Percentiles rank a stretch among this genome's conserved stretches.
phyloP scores from a whole-genome alignment of 1,139 yeast species.

The Arxiozyma telluris region DNA sequence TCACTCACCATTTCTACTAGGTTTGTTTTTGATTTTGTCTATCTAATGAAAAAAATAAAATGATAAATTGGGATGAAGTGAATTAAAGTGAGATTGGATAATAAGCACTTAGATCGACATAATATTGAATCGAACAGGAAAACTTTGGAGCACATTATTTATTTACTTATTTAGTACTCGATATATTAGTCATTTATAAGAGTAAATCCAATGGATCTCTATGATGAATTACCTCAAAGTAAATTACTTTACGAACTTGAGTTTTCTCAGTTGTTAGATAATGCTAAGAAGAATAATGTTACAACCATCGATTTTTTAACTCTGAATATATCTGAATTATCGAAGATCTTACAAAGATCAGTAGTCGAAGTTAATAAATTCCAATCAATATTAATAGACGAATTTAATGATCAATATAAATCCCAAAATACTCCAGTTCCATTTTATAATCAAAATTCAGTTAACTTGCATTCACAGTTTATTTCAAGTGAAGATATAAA shows the following conservation, averaged over 20 bases:
- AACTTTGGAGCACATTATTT: background rate
- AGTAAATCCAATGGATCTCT: slow-evolving; percentile 31
- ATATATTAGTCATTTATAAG: background rate
- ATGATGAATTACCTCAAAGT: slow-evolving; percentile 33
- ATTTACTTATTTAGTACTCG: background rate
- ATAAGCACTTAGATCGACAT: background rate
- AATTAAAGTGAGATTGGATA: background rate
- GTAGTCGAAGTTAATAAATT: slow-evolving; percentile 41
- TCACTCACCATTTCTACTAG: background rate
- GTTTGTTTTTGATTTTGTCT: background rate
- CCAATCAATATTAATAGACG: slow-evolving; percentile 28
- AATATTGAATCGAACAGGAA: background rate
- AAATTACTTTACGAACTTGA: slow-evolving; percentile 26
- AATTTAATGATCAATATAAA: slow-evolving; percentile 18
- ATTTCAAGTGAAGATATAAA: background rate
- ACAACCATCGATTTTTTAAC: slow-evolving; percentile 38
- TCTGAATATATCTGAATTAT: slow-evolving; percentile 33
- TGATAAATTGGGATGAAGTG: background rate
- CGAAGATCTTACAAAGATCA: slow-evolving; percentile 41
- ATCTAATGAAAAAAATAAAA: too few species aligned
- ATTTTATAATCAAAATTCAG: background rate
- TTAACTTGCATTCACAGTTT: background rate
- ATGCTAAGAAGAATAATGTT: slow-evolving; percentile 27
- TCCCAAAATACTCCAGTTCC: slow-evolving; percentile 7
- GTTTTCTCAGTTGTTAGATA: slow-evolving; percentile 23